Evolutionary conservation across 2,329 filamentous ascomycete species (phyloP).

Genomic region (Fusarium sp.): DNA sequence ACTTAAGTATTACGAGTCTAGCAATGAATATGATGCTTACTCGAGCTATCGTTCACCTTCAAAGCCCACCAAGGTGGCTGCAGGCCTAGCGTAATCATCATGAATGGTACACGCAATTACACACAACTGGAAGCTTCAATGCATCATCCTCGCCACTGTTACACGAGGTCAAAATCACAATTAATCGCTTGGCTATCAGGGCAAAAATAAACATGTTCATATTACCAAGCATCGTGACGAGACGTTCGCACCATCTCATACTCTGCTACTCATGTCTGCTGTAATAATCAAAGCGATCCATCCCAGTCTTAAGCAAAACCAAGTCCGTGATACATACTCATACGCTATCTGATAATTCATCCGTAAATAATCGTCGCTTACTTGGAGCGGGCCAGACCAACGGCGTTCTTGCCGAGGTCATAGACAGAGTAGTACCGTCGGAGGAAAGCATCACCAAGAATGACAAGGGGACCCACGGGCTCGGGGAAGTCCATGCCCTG

Average conservation of each 20-base stretch:
- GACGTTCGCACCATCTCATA: constrained; percentile 20
- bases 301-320: constrained; percentile 28
- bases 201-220: constrained; percentile 28
- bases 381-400: constrained; percentile 90
- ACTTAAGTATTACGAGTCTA: neutral
- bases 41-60: neutral
- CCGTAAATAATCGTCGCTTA: constrained; percentile 43
- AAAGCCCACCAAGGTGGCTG: constrained; percentile 21
- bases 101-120: neutral
- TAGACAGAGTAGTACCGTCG: constrained; percentile 96
- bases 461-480: constrained; percentile 90
- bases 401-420: constrained; percentile 88
- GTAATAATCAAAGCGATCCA: constrained; percentile 36
- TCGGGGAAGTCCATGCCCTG: constrained; percentile 95
- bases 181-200: neutral
- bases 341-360: constrained; percentile 37
- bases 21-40: neutral
- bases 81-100: constrained; percentile 33
- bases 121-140: neutral
- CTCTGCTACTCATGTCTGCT: constrained; percentile 14
- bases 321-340: constrained; percentile 33
- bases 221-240: constrained; percentile 40
- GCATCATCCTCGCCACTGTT: constrained; percentile 2
- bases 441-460: constrained; percentile 89
- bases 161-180: neutral